Conservation (phyloP, 176 grass and related monocot genomes). For the Urochloa ruziziensis region DNA sequence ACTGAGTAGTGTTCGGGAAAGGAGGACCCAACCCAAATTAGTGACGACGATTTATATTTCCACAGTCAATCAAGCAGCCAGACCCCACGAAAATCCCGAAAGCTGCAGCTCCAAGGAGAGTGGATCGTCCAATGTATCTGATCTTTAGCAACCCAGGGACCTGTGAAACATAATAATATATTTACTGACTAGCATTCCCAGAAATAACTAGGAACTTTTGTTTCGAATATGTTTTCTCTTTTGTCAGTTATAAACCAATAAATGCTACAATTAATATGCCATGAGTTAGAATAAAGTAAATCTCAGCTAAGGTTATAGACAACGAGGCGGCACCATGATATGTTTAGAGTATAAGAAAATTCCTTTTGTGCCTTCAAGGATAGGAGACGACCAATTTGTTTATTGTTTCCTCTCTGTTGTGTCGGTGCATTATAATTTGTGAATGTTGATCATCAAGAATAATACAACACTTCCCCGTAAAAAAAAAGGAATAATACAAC, state of each 20-base stretch:
- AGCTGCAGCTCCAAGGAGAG: constrained; percentile 63
- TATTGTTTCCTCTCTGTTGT: too few relatives aligned
- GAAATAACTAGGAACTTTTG: background rate
- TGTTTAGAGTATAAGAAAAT: too few relatives aligned
- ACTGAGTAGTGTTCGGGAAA: background rate
- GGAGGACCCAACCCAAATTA: too few relatives aligned
- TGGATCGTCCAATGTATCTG: constrained; percentile 77
- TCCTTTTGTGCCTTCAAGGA: too few relatives aligned
- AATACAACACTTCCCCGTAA: too few relatives aligned
- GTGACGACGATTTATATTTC: constrained; percentile 36
- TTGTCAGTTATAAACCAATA: too few relatives aligned
- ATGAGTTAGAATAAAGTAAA: background rate
- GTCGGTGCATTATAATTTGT: too few relatives aligned
- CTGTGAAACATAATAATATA: constrained; percentile 36
- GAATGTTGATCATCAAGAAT: too few relatives aligned
- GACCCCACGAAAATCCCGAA: constrained; percentile 84
- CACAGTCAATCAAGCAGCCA: constrained; percentile 88
- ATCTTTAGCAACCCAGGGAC: constrained; percentile 91
- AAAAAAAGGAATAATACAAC: too few relatives aligned
- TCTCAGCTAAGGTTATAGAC: too few relatives aligned
- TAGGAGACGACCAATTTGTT: too few relatives aligned
- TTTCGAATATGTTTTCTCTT: background rate
- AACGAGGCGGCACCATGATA: too few relatives aligned
- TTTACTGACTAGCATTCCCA: background rate
- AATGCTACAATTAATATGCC: background rate